These are phyloP conservation scores for Galerina marginata DNA, from an alignment of 768 basidiomycete genomes.

Conservation along the genomic window DNA sequence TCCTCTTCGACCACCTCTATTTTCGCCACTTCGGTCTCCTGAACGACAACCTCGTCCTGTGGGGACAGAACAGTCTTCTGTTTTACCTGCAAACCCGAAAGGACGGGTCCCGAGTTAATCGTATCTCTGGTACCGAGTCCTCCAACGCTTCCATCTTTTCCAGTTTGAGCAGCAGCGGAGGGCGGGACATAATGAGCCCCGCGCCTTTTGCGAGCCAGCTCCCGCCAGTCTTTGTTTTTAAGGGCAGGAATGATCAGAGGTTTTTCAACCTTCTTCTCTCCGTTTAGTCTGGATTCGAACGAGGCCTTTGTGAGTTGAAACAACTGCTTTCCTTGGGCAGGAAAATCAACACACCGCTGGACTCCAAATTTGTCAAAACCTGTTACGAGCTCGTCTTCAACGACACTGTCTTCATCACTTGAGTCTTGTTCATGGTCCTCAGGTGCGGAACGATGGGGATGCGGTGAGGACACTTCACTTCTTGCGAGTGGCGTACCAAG, in stretches of 20 bases:
- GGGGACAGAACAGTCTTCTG: conserved; percentile 39
- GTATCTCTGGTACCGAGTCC: conserved; percentile 75
- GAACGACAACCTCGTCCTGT: conserved; percentile 21
- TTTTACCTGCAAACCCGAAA: conserved; percentile 67
- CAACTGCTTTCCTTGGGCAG: conserved; percentile 39
- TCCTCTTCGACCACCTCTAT: conserved; percentile 42
- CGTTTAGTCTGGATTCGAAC: conserved; percentile 44
- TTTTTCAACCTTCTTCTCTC: conserved; percentile 51
- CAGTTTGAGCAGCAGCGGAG: conserved; percentile 57
- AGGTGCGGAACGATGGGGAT: conserved; percentile 10
- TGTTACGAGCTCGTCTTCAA: conserved; percentile 71
- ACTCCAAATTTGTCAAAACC: conserved; percentile 76
- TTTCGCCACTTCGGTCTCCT: conserved; percentile 33
- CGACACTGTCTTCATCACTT: conserved; percentile 62
- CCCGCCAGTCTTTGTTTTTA: conserved; percentile 91
- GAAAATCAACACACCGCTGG: conserved; percentile 78
- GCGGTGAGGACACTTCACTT: conserved; percentile 47
- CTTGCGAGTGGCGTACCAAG: conserved; percentile 60
- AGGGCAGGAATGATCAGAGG: conserved; percentile 88
- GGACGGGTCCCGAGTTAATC: conserved; percentile 78
- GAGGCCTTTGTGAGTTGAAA: conserved; percentile 77
- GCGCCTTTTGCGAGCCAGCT: conserved; percentile 70
- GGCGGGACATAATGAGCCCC: conserved; percentile 69
- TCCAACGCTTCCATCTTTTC: conserved; percentile 76
- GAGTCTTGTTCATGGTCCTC: conserved; percentile 46